Conservation (phyloP, 495 filamentous ascomycete species). For the Jackrogersella multiformis region DNA sequence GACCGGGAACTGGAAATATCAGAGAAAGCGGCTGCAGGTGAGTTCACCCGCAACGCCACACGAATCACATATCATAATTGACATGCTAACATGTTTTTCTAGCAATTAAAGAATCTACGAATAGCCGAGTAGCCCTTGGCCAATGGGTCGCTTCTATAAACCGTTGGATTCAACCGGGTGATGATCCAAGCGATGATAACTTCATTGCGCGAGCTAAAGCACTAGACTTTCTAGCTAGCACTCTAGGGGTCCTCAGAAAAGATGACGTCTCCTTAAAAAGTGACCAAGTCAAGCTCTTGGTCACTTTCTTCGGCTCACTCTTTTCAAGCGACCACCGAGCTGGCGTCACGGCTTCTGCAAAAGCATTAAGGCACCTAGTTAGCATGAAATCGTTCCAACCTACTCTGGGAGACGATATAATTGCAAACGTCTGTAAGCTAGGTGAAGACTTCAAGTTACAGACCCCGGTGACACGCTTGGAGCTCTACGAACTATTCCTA, state of each 20-base stretch:
- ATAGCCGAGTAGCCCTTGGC: constrained; percentile 54
- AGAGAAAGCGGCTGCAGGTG: constrained; percentile 54
- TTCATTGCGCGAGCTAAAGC: constrained; percentile 56
- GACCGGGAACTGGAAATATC: constrained; percentile 46
- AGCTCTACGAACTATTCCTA: constrained; percentile 58
- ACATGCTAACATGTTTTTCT: constrained; percentile 13
- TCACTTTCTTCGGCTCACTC: constrained; percentile 60
- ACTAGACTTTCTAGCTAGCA: constrained; percentile 56
- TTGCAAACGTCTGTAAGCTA: constrained; percentile 53
- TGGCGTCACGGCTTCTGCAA: constrained; percentile 57
- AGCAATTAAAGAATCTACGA: constrained; percentile 54
- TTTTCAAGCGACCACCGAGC: constrained; percentile 62
- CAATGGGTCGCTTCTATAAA: constrained; percentile 60
- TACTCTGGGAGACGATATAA: constrained; percentile 51
- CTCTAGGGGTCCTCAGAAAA: constrained; percentile 53
- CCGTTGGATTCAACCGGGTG: constrained; percentile 55
- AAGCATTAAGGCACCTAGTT: constrained; percentile 55
- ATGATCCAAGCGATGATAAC: constrained; percentile 51
- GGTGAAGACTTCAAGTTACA: constrained; percentile 60
- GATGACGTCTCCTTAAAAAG: constrained; percentile 44
- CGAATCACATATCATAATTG: background rate
- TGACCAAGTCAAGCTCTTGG: constrained; percentile 55
- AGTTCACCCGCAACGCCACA: constrained; percentile 8
- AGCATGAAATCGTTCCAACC: constrained; percentile 58
- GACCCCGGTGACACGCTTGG: constrained; percentile 53